Conservation (phyloP, 2,329 filamentous ascomycete genomes). For the Colletotrichum horii region DNA sequence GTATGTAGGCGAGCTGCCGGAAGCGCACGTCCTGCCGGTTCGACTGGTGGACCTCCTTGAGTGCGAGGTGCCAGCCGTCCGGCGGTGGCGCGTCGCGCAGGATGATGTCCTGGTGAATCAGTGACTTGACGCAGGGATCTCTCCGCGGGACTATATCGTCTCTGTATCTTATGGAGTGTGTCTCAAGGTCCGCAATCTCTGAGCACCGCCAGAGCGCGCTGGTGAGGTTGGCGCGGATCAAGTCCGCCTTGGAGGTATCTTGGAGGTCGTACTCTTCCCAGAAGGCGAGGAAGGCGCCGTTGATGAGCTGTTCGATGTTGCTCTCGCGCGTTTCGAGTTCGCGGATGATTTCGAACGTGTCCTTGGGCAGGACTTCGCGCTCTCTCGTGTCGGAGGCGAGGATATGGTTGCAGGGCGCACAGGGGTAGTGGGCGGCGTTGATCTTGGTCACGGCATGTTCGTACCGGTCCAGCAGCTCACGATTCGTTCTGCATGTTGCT, state of each 20-base stretch:
- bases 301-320: constrained; percentile 13
- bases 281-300: constrained; percentile 9
- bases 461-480: constrained; percentile 14
- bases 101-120: constrained; percentile 18
- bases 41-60: constrained; percentile 10
- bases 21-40: constrained; percentile 7
- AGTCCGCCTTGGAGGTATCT: background rate
- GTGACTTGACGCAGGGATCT: constrained; percentile 9
- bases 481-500: constrained; percentile 10
- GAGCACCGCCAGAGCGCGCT: constrained; percentile 19
- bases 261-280: constrained; percentile 14
- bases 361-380: constrained; percentile 3
- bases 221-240: background rate
- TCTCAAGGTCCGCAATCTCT: constrained; percentile 17
- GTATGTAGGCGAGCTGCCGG: constrained; percentile 9
- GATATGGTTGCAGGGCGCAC: constrained; percentile 4
- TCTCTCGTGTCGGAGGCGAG: constrained; percentile 18
- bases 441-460: constrained; percentile 14
- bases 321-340: constrained; percentile 19
- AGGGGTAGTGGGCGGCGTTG: constrained; percentile 5
- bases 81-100: constrained; percentile 5
- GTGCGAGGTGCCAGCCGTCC: constrained; percentile 11
- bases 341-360: constrained; percentile 9
- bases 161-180: constrained; percentile 15
- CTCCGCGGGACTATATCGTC: constrained; percentile 4